These are phyloP conservation scores for Boletus tylopilopsis DNA, from an alignment of 768 basidiomycete genomes.

Conservation along the genomic window DNA sequence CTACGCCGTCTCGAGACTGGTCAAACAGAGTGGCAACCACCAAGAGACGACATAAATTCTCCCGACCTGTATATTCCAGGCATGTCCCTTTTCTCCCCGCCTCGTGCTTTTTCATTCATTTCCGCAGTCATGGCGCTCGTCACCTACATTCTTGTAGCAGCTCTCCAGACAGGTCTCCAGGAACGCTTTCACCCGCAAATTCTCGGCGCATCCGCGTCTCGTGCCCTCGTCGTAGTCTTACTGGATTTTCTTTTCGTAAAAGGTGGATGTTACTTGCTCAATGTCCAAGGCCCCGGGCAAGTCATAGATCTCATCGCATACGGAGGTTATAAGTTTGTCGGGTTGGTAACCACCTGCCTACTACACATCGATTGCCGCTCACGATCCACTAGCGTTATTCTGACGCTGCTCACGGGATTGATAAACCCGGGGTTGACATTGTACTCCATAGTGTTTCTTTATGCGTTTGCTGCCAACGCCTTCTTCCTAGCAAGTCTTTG, in stretches of 20 bases:
- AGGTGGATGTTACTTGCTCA: constrained; percentile 89
- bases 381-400: constrained; percentile 63
- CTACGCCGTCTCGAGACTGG: constrained; percentile 60
- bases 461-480: constrained; percentile 83
- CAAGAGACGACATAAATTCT: constrained; percentile 91
- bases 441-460: constrained; percentile 71
- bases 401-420: constrained; percentile 71
- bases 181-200: constrained; percentile 85
- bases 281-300: constrained; percentile 69
- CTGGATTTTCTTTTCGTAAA: constrained; percentile 89
- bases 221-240: constrained; percentile 78
- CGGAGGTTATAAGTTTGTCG: constrained; percentile 97
- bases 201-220: constrained; percentile 81
- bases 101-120: constrained; percentile 10
- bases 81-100: constrained; percentile 30
- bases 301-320: constrained; percentile 86
- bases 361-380: background rate
- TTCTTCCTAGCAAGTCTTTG: constrained; percentile 82
- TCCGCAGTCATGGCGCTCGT: constrained; percentile 87
- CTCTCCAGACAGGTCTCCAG: constrained; percentile 78
- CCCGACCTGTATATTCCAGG: constrained; percentile 97
- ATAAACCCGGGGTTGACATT: constrained; percentile 58
- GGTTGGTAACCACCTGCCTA: constrained; percentile 44
- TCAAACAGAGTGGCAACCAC: constrained; percentile 75
- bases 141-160: constrained; percentile 89